Evolutionary conservation across 2,329 filamentous ascomycete species (phyloP), one percentile per base, ranked within the genome.

Genomic region (Penicillium capsulatum): DNA sequence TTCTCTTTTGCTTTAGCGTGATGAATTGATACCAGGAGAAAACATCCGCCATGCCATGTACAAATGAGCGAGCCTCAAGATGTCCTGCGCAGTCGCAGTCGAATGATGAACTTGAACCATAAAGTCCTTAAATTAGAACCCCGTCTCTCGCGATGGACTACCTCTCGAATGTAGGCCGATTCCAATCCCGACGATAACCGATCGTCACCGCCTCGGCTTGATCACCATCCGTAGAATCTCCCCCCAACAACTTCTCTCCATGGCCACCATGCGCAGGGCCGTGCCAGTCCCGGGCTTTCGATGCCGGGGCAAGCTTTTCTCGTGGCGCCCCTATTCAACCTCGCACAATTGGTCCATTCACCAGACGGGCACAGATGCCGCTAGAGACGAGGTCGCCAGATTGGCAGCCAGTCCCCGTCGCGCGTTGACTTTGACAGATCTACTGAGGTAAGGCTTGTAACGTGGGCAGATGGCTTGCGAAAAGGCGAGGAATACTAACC

Each of bases 361-460:
- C 11, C 68, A 68, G 30, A 69, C 68, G 38, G 68, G 67, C 16
- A 62, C 70, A n/a, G 69, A 69, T 31, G 75, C 80, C 13, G 76
- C 77, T 27, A 84, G 91, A 60, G 80, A 84, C 48, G 85, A 92
- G 60, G 86, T 97, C 50, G 78, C 82, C 31, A 79, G 78, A 29
- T 77, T 97, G 32, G 87, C 90, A 20, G 80, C 81, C 41, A 81
- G 84, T 58, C 81, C 83, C 24, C 77, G 94, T 36, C 86, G 94
- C 59, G 80, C 84, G 8, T 71, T 97, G 58, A 92, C 87, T 17
- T 77, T 98, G 22, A 82, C 84, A 42, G 92, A 97, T 60, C 75
- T 98, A 4, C 85, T 96, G 54, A 91, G 84, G 85, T 94, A 74
- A 53, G 72, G 11, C 5, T 9, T 13, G 14, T 7, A n/a, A 7